Evolutionary conservation across 192 early-diverging fungal genomes (phyloP).

Genomic region (Dispira parvispora): DNA sequence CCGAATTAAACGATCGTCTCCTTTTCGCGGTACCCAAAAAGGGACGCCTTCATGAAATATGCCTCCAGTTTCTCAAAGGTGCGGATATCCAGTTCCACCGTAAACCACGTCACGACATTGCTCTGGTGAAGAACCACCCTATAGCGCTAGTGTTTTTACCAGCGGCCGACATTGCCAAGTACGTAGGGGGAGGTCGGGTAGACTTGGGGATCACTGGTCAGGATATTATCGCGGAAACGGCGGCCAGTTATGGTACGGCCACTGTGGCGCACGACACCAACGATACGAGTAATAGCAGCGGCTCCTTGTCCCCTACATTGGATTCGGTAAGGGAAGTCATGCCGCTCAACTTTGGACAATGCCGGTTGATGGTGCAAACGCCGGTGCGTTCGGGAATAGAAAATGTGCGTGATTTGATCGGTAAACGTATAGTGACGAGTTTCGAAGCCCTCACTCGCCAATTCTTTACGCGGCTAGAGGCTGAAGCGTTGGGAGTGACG

Average conservation of each 20-base stretch:
- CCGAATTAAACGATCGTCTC: conserved; percentile 48
- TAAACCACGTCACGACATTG: conserved; percentile 92
- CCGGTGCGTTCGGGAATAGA: conserved; percentile 37
- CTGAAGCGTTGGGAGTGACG: conserved; percentile 15
- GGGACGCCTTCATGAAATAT: conserved; percentile 87
- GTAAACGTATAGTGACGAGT: conserved; percentile 87
- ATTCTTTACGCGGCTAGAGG: conserved; percentile 64
- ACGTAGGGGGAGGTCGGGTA: conserved; percentile 86
- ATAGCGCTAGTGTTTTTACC: conserved; percentile 90
- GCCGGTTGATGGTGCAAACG: conserved; percentile 81
- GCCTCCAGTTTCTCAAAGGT: conserved; percentile 59
- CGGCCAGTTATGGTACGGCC: neutral
- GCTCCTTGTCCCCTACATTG: conserved; percentile 9
- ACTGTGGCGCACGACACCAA: no score
- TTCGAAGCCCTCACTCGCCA: conserved; percentile 56
- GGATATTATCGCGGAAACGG: conserved; percentile 83
- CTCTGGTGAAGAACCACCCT: conserved; percentile 81
- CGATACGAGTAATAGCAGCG: no score
- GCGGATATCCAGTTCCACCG: conserved; percentile 95
- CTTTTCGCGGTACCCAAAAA: conserved; percentile 98
- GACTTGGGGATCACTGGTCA: conserved; percentile 95
- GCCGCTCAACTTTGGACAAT: conserved; percentile 82
- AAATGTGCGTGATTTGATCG: conserved; percentile 52
- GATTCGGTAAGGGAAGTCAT: conserved; percentile 30
- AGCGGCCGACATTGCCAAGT: conserved; percentile 91